Percentiles rank a stretch among this genome's conserved stretches.
These are phyloP conservation scores for Oidium heveae DNA, from an alignment of 2,329 filamentous ascomycete genomes.

Conservation along the genomic window DNA sequence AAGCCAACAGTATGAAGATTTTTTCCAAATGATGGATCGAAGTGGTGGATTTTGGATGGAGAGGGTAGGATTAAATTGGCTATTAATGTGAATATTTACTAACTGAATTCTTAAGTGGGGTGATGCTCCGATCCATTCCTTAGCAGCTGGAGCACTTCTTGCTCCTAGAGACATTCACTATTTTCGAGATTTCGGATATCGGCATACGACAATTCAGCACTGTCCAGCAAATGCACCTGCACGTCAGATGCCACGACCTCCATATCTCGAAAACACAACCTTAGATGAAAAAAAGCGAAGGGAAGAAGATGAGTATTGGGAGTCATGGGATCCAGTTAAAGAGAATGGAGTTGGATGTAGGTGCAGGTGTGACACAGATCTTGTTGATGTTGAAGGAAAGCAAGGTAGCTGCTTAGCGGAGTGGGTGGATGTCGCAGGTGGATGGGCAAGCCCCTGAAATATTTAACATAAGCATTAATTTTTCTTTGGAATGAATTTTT, in stretches of 20 bases:
- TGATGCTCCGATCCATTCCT: conserved; percentile 92
- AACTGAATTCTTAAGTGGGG: conserved; percentile 44
- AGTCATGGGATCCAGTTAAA: conserved; percentile 58
- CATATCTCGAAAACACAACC: conserved; percentile 63
- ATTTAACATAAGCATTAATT: not conserved
- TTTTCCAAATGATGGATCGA: conserved; percentile 96
- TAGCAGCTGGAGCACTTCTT: conserved; percentile 75
- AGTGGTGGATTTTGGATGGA: conserved; percentile 99
- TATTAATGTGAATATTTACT: conserved; percentile 2
- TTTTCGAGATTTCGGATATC: conserved; percentile 95
- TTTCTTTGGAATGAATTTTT: no score
- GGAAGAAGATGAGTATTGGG: conserved; percentile 95
- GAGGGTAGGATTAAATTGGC: conserved; percentile 33
- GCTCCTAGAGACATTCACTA: conserved; percentile 75
- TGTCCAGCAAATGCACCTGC: conserved; percentile 88
- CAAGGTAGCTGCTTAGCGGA: conserved; percentile 84
- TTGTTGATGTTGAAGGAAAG: conserved; percentile 93
- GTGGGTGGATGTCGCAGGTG: conserved; percentile 93
- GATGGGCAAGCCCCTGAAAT: conserved; percentile 37
- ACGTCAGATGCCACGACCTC: conserved; percentile 55
- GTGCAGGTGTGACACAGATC: conserved; percentile 90
- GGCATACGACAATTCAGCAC: conserved; percentile 96
- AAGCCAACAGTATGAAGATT: conserved; percentile 91
- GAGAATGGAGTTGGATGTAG: conserved; percentile 94
- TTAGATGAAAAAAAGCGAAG: conserved; percentile 56